Evolutionary conservation across 805 yeast species (phyloP), one percentile per base, ranked within the genome.

Genomic region (Candida yuanshanica): DNA sequence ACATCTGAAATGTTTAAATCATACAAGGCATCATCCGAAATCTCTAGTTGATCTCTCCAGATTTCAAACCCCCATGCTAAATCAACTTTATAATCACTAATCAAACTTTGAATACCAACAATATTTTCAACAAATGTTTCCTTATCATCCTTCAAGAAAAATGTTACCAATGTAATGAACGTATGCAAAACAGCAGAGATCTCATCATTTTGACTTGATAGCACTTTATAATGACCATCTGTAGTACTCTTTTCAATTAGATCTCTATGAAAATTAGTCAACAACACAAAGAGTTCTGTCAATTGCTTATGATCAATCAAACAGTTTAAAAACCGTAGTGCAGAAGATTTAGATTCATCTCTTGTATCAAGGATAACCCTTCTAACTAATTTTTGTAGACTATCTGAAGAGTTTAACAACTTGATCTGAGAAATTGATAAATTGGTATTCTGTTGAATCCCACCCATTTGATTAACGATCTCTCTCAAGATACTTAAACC

Each of bases 191-290:
- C 72, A 1, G 79, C 70, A 10, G 70, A 69, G 43, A 85, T 61
- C 47, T 88, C 95, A 55, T 90, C 98, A 47, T 74, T 75, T 45
- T 80, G 72, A 39, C 75, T 73, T 0, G 93, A 77, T 39, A 88
- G 59, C 18, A 88, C 78, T 55, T 90, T 90, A 53, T 83, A 74
- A 48, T 80, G 83, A 4, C 69, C 60, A 25, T 61, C 59, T 1
- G 59, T 56, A 13, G 52, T 51, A 5, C 56, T 52, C 1, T 60
- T 57, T 7, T 60, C 59, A 10, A 73, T 60, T 26, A 72, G 62
- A 12, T 62, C 66, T 32, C 64, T 60, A 13, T 67, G 64, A 49
- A 71, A 65, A 43, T 69, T 75, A 57, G 79, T 71, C 20, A 90
- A 66, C 22, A 85, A 58, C 3, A 87, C 63, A 37, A 85, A 75